Evolutionary conservation across 257 asterid species (phyloP), one percentile per base, ranked within the genome.

Genomic region (Fraxinus anomala): DNA sequence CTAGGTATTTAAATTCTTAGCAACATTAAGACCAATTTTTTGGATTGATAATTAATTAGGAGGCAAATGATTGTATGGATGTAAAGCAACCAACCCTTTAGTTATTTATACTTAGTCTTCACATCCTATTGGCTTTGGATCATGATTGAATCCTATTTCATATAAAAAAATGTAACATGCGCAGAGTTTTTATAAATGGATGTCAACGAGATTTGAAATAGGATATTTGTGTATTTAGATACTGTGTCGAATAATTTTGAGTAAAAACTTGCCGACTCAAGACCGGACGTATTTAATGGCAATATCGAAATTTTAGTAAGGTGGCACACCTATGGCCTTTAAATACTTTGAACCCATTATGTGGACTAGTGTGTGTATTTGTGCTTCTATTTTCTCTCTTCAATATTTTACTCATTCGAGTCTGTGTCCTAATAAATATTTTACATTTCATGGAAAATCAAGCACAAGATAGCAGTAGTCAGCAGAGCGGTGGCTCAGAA

Each of bases 361-460:
- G 82, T 81, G 68, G 79, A 80, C 89, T 70, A 73, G 26, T 8
- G 19, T 80, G 65, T 14, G 44, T 39, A 39, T 1, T n/a, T 19
- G 23, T 12, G 34, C 8, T 11, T 7, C 16, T 54, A 5, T 8
- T 17, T 39, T 78, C 73, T 56, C 23, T 21, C 31, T 33, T 70
- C 37, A 61, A 23, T 51, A 28, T 34, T 70, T 61, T 19, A n/a
- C 65, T 19, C 68, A 8, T 61, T 23, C 23, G 68, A 61, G 68
- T 61, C n/a, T 28, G 73, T 76, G 19, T 11, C 72, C 33, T 40
- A 3, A 65, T 34, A 74, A 14, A 26, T 69, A 23, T 70, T 65
- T 39, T 73, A 47, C 28, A 21, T 16, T 31, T 21, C 47, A 90
- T 89, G 93, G 88, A 77, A 23, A 89, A 86, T 74, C 85, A 83